A percentile compares a stretch with the other conserved stretches of the same genome.
These are phyloP conservation scores for Pinus albicaulis DNA, from an alignment of 75 land plant species.

Conservation along the genomic window DNA sequence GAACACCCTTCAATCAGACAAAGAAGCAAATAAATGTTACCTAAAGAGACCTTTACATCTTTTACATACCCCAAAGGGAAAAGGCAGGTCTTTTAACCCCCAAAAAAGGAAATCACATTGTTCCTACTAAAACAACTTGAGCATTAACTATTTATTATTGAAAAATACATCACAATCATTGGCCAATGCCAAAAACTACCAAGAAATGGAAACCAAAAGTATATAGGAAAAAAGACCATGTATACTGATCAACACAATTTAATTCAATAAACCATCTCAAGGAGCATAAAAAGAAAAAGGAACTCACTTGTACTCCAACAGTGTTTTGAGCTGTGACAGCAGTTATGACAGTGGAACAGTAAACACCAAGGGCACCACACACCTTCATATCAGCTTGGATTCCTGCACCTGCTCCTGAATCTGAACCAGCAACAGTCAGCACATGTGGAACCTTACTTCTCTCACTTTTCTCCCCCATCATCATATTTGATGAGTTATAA, in stretches of 20 bases:
- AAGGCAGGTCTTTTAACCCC: no score
- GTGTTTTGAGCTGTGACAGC: slow-evolving; percentile 98
- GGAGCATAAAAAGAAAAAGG: not conserved
- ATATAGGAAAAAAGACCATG: no score
- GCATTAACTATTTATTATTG: no score
- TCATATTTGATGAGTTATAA: not conserved
- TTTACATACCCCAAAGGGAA: no score
- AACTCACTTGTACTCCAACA: slow-evolving; percentile 81
- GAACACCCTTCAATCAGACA: slow-evolving; percentile 58
- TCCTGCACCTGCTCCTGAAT: slow-evolving; percentile 96
- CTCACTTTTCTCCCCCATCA: not conserved
- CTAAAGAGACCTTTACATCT: no score
- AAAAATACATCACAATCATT: no score
- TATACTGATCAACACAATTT: no score
- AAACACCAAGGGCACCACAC: slow-evolving; percentile 82
- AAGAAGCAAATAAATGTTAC: not conserved
- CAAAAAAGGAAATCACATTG: no score
- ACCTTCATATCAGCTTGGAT: slow-evolving; percentile 96
- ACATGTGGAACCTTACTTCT: slow-evolving; percentile 62
- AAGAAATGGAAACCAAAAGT: no score
- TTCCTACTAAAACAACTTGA: no score
- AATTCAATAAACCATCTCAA: no score
- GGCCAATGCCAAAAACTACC: no score
- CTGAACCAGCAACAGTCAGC: slow-evolving; percentile 93
- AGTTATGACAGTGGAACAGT: slow-evolving; percentile 87